phyloP scores from a whole-genome alignment of 2,329 filamentous ascomycete species.

The Macroventuria anomochaeta region DNA sequence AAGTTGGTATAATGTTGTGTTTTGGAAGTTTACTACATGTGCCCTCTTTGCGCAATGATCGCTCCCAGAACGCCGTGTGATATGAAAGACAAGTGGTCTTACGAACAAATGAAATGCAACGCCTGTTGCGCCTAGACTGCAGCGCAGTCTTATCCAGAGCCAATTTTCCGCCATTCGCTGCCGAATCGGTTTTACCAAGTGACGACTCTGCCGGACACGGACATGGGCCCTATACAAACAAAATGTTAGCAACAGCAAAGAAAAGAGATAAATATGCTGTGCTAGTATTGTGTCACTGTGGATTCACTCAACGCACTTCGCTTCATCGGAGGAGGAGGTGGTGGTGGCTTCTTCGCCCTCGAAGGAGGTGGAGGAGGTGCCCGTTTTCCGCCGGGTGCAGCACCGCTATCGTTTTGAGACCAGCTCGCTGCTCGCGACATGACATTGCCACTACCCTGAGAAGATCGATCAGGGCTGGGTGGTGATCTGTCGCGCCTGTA shows the following conservation, averaged over 20 bases:
- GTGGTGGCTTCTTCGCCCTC: constrained; percentile 69
- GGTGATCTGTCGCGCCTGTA: constrained; percentile 56
- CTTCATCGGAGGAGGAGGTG: constrained; percentile 70
- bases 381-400: constrained; percentile 53
- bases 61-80: constrained; percentile 14
- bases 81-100: constrained; percentile 1
- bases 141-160: constrained; percentile 27
- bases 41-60: constrained; percentile 6
- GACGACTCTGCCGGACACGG: constrained; percentile 19
- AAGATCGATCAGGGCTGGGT: constrained; percentile 58
- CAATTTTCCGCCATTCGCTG: neutral
- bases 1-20: constrained; percentile 1
- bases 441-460: constrained; percentile 53
- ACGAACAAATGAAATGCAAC: constrained; percentile 14
- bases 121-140: constrained; percentile 26
- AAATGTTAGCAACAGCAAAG: constrained; percentile 23
- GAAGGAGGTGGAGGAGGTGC: constrained; percentile 63
- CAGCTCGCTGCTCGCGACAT: constrained; percentile 61
- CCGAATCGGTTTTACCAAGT: constrained; percentile 19
- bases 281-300: constrained; percentile 46
- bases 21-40: constrained; percentile 6
- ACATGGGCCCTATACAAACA: constrained; percentile 24
- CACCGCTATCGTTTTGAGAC: constrained; percentile 44
- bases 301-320: constrained; percentile 57
- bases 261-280: constrained; percentile 7